Percentiles rank a stretch among this genome's conserved stretches.
These are phyloP conservation scores for Collybiopsis confluens DNA, from an alignment of 768 basidiomycete species.

Conservation along the genomic window DNA sequence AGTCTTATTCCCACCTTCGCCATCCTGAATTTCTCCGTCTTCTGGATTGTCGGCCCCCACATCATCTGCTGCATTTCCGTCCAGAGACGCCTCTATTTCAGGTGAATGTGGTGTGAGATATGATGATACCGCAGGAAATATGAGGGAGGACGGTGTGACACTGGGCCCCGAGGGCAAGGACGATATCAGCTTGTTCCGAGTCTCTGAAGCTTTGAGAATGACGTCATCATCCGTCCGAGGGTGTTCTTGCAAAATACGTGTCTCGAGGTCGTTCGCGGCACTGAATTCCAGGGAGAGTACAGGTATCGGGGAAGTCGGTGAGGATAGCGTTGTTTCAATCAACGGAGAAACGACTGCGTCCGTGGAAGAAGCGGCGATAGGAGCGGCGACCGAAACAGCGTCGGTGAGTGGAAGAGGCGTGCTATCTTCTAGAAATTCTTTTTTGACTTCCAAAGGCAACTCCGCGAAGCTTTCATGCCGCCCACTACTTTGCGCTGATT, in stretches of 20 bases:
- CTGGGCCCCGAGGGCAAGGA: background rate
- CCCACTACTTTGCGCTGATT: background rate
- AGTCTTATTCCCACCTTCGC: background rate
- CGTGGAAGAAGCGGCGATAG: background rate
- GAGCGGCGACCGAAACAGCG: background rate
- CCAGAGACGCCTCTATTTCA: too few relatives aligned
- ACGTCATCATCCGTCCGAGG: background rate
- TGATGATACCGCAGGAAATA: background rate
- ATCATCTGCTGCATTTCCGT: too few relatives aligned
- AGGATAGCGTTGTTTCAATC: too few relatives aligned
- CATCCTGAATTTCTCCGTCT: slow-evolving; percentile 8
- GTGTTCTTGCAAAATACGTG: background rate
- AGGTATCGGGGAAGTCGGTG: too few relatives aligned
- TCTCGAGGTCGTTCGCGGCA: background rate
- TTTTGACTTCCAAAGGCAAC: background rate
- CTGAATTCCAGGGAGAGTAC: too few relatives aligned
- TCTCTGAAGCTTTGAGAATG: slow-evolving; percentile 3
- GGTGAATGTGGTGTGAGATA: background rate
- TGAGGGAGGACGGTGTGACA: background rate
- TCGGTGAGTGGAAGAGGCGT: too few relatives aligned
- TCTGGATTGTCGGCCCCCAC: background rate
- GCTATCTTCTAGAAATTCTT: background rate
- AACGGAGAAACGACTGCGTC: background rate
- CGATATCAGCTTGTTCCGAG: background rate
- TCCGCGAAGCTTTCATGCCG: background rate